Evolutionary conservation across 495 filamentous ascomycete species (phyloP).

Genomic region (Lasiosphaeris hirsuta): DNA sequence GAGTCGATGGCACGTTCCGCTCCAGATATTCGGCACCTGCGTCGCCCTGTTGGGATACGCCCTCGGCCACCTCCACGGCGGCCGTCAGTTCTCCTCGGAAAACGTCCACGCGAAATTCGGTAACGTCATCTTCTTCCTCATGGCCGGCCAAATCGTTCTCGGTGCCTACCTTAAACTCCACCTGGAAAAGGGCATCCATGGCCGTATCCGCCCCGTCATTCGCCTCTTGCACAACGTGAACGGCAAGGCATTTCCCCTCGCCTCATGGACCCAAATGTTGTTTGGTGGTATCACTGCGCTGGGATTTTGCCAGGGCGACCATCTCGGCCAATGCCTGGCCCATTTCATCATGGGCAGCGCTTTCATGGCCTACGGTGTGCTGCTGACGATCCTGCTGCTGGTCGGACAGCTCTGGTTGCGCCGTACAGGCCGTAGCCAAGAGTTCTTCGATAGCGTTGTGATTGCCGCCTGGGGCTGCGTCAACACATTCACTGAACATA

Average conservation of each 20-base stretch:
- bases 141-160: constrained; percentile 71
- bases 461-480: constrained; percentile 94
- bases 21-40: constrained; percentile 70
- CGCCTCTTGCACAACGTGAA: constrained; percentile 74
- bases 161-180: constrained; percentile 90
- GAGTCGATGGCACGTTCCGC: constrained; percentile 90
- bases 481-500: constrained; percentile 97
- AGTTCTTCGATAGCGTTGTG: constrained; percentile 91
- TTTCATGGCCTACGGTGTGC: constrained; percentile 90
- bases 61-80: constrained; percentile 85
- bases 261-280: constrained; percentile 92
- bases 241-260: constrained; percentile 82
- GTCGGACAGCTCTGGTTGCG: constrained; percentile 86
- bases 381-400: constrained; percentile 80
- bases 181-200: constrained; percentile 77
- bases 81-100: constrained; percentile 71
- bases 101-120: constrained; percentile 86
- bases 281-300: constrained; percentile 92
- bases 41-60: constrained; percentile 83
- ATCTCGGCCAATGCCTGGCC: constrained; percentile 87
- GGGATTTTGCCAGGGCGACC: constrained; percentile 92
- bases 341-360: constrained; percentile 99
- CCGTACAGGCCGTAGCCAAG: constrained; percentile 82
- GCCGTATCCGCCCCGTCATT: constrained; percentile 66
- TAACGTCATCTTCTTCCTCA: constrained; percentile 70